Evolutionary conservation across 257 asterid species (phyloP).

Genomic region (Nicotiana attenuata): DNA sequence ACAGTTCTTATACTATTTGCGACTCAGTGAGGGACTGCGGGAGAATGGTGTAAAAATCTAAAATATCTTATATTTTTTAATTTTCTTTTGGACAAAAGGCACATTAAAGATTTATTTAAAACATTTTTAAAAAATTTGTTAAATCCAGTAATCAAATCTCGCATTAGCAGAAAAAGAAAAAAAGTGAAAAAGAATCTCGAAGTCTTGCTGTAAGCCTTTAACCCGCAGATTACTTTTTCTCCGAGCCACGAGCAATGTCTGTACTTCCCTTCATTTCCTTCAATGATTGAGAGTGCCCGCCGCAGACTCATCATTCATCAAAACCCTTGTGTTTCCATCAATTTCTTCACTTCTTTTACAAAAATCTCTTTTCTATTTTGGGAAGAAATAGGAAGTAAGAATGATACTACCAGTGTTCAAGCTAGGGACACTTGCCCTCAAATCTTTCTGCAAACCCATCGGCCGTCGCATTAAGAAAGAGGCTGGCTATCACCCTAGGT

Average conservation of each 20-base stretch:
- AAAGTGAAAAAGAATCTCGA: too few relatives aligned
- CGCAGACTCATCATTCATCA: background rate
- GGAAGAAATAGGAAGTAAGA: background rate
- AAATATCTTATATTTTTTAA: too few relatives aligned
- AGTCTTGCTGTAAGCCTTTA: background rate
- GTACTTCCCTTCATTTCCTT: background rate
- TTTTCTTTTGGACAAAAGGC: too few relatives aligned
- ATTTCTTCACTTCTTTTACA: background rate
- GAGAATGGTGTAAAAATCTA: too few relatives aligned
- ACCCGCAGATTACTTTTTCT: background rate
- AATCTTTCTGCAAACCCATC: conserved; percentile 71
- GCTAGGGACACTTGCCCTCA: conserved; percentile 77
- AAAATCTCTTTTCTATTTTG: background rate
- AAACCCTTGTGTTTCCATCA: background rate
- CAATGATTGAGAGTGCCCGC: background rate
- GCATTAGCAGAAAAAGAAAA: background rate
- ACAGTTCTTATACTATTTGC: too few relatives aligned
- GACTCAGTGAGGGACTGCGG: too few relatives aligned
- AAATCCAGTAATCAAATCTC: too few relatives aligned
- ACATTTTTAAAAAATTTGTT: too few relatives aligned
- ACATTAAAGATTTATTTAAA: too few relatives aligned
- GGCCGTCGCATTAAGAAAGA: conserved; percentile 74
- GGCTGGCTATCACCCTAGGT: conserved; percentile 64
- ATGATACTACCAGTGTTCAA: conserved; percentile 75
- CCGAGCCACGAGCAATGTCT: background rate